These are phyloP conservation scores for Daldinia caldariorum DNA, from an alignment of 495 filamentous ascomycete genomes.

Conservation along the genomic window DNA sequence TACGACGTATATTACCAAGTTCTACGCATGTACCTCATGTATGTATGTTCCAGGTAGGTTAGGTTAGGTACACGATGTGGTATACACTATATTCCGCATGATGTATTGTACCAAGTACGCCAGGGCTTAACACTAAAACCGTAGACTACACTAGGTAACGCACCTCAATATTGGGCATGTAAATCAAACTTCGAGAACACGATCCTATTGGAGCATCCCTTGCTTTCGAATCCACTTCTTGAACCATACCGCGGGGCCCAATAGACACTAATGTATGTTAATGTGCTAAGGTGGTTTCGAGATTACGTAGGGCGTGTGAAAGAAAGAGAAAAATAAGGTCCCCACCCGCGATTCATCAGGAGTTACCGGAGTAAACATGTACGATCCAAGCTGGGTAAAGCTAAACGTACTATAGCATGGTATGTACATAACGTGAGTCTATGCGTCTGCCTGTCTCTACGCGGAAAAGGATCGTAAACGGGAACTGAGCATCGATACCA, in stretches of 20 bases:
- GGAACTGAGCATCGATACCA: slow-evolving; percentile 19
- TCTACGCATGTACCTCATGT: not conserved
- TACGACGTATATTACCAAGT: not conserved
- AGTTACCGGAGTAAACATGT: slow-evolving; percentile 6
- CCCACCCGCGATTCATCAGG: slow-evolving; percentile 12
- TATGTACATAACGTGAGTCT: slow-evolving; percentile 8
- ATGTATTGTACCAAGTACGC: slow-evolving; percentile 1
- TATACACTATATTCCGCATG: not conserved
- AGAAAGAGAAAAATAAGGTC: not conserved
- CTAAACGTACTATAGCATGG: not conserved
- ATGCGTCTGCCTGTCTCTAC: not conserved
- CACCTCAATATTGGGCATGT: slow-evolving; percentile 15
- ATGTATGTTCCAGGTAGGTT: not conserved
- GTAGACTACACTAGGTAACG: too few species aligned
- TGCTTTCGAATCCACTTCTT: slow-evolving; percentile 25
- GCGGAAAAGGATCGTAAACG: not conserved
- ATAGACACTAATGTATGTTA: not conserved
- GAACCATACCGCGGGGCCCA: slow-evolving; percentile 24
- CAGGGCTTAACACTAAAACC: too few species aligned
- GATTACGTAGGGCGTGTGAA: slow-evolving; percentile 27
- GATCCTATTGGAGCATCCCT: slow-evolving; percentile 37
- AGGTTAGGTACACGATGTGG: not conserved
- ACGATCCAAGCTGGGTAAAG: not conserved
- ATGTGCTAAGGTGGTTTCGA: slow-evolving; percentile 7
- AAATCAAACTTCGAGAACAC: slow-evolving; percentile 37